Percentiles rank a stretch among this genome's conserved stretches.
Evolutionary conservation across 495 filamentous ascomycete genomes (phyloP).

Genomic region (Pyrenula aspistea): DNA sequence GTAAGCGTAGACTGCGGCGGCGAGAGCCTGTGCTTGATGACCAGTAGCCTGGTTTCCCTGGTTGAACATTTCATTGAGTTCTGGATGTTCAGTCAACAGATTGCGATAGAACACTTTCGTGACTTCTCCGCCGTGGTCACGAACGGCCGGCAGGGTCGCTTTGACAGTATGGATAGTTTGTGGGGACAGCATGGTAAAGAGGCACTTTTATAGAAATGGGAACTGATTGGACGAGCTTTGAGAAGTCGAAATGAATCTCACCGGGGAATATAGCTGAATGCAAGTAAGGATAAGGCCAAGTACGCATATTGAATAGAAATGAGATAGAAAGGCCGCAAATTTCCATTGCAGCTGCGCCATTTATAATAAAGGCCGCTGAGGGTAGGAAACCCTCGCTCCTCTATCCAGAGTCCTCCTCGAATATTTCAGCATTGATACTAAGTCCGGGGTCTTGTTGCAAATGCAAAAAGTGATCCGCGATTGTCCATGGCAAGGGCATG

Average conservation of each 20-base stretch:
- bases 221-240: background rate
- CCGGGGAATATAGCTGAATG: background rate
- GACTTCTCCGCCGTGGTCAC: slow-evolving; percentile 53
- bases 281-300: background rate
- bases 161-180: slow-evolving; percentile 2
- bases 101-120: slow-evolving; percentile 57
- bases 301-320: background rate
- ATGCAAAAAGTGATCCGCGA: background rate
- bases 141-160: slow-evolving; percentile 35
- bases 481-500: background rate
- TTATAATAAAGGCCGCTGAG: background rate
- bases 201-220: background rate
- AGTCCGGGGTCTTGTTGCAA: background rate
- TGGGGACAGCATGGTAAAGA: background rate
- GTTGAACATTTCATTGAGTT: slow-evolving; percentile 57
- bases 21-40: slow-evolving; percentile 53
- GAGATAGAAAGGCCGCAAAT: background rate
- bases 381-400: background rate
- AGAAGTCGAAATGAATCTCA: background rate
- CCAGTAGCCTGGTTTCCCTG: slow-evolving; percentile 50
- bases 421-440: background rate
- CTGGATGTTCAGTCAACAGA: slow-evolving; percentile 48
- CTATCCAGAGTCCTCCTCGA: background rate
- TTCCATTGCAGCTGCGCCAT: background rate
- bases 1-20: slow-evolving; percentile 55